Evolutionary conservation across 768 basidiomycete genomes (phyloP).

Genomic region (Serendipita vermifera): DNA sequence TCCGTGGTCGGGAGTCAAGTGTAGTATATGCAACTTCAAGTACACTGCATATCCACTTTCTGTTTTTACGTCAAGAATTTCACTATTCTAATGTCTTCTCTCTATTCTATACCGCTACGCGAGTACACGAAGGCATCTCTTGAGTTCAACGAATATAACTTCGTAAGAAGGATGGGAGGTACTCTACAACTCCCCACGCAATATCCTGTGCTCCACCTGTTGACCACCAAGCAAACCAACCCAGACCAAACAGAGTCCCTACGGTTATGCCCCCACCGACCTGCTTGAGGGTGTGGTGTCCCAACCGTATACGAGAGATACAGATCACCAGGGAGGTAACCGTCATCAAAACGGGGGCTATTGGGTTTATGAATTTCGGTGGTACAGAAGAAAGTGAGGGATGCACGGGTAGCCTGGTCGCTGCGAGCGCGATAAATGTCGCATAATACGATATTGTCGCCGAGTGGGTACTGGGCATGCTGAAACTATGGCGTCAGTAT

Average conservation of each 20-base stretch:
- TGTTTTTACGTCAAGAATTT: too few species aligned
- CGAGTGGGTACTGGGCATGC: conserved; percentile 79
- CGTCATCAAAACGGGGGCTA: conserved; percentile 35
- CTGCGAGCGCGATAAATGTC: conserved; percentile 46
- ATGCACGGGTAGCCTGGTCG: conserved; percentile 46
- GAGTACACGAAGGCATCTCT: too few species aligned
- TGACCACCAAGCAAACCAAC: not conserved
- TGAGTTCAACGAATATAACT: not conserved
- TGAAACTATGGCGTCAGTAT: conserved; percentile 20
- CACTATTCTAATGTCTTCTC: too few species aligned
- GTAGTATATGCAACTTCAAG: too few species aligned
- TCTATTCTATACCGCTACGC: too few species aligned
- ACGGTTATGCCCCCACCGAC: not conserved
- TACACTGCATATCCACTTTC: too few species aligned
- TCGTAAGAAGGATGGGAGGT: not conserved
- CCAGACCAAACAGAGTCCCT: not conserved
- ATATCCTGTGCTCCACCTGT: not conserved
- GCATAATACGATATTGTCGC: conserved; percentile 54
- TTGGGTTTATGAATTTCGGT: conserved; percentile 25
- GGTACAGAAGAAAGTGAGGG: conserved; percentile 32
- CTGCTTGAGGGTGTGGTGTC: conserved; percentile 45
- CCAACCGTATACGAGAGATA: conserved; percentile 58
- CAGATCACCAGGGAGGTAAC: conserved; percentile 46
- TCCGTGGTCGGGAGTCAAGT: not conserved
- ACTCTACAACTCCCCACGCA: not conserved